Percentiles rank a stretch among this genome's conserved stretches.
phyloP scores from a whole-genome alignment of 768 basidiomycete species.

The Coprinellus aureogranulatus region DNA sequence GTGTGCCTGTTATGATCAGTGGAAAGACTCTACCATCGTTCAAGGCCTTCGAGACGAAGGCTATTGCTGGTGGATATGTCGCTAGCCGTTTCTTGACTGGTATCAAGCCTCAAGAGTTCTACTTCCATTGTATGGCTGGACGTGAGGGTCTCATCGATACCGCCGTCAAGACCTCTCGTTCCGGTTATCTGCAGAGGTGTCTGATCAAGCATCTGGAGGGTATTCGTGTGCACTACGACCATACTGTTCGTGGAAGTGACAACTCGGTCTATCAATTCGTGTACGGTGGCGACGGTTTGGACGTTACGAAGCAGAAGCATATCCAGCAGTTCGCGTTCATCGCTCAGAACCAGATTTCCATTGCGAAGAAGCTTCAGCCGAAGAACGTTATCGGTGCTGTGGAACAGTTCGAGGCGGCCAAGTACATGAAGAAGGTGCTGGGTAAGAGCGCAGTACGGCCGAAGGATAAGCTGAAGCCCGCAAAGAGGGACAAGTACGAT shows the following conservation, averaged over 20 bases:
- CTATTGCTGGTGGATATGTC: constrained; percentile 96
- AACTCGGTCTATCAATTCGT: constrained; percentile 91
- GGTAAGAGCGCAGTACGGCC: constrained; percentile 61
- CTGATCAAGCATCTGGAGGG: constrained; percentile 98
- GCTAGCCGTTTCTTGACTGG: constrained; percentile 98
- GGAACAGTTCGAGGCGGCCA: constrained; percentile 63
- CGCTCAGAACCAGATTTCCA: constrained; percentile 77
- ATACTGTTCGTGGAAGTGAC: constrained; percentile 96
- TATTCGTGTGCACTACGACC: constrained; percentile 94
- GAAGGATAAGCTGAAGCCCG: constrained; percentile 32
- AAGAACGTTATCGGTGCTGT: constrained; percentile 53
- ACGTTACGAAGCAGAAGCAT: constrained; percentile 97
- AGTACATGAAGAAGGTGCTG: constrained; percentile 87
- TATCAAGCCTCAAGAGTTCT: constrained; percentile 97
- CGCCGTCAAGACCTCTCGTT: constrained; percentile 97
- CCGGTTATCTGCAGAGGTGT: constrained; percentile 96
- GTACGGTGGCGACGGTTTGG: constrained; percentile 94
- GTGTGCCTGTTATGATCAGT: constrained; percentile 98
- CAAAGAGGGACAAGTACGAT: constrained; percentile 59
- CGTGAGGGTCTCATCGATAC: constrained; percentile 99
- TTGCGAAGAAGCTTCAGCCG: constrained; percentile 71
- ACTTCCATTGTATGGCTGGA: constrained; percentile 99
- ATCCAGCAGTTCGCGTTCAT: constrained; percentile 92
- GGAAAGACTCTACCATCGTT: constrained; percentile 98
- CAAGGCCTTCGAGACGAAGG: constrained; percentile 95